Base-by-base conservation (phyloP, 768 basidiomycete genomes). In the Thelephora ganbajun region DNA sequence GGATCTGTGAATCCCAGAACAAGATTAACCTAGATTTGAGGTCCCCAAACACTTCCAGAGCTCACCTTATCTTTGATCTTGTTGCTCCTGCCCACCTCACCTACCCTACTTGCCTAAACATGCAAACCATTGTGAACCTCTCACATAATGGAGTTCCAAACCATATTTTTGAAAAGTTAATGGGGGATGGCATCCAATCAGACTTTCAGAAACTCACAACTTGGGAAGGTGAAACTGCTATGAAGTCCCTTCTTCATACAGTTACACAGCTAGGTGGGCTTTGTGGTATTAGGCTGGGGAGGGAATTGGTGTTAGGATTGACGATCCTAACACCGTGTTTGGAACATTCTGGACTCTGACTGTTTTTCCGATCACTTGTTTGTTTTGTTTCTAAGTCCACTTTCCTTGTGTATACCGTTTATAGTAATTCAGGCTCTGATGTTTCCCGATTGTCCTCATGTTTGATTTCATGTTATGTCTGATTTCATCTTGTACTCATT, bases 61-160 rank as follows among this genome's bases (percentile, higher is more conserved):
- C 74, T 0, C 81, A 85, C 35, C 61, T 70, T 1, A 82, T 78
- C 1, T 73, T 87, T 50, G 82, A 87, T 49, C 61, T 66, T 14
- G 53, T 66, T 12, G 58, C 64, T 0, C 64, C 72, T 0, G 74
- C 79, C 0, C 67, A 66, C 0, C 61, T 75, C 0, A 67, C 68
- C 0, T 47, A 59, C 0, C 64, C 73, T 0, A 62, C 67, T 34
- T 55, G 66, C 0, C 63, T 87, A 0, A 77, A 79, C 0, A 58
- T 62, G 7, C 80, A 85, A 37, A 71, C 70, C 0, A 70, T 87
- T 3, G 52, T 79, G 11, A 86, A 84, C 42, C 60, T 89, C 0
- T 67, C 72, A 0, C 59, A 70, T 44, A 84, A 84, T 57, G 76
- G 75, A 0, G 71, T 87, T 0, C 62, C 69, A 0, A 54, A 65